Evolutionary conservation across 169 alveolate genomes (phyloP), one percentile per base, ranked within the genome.

Genomic region (Blepharisma undulans): DNA sequence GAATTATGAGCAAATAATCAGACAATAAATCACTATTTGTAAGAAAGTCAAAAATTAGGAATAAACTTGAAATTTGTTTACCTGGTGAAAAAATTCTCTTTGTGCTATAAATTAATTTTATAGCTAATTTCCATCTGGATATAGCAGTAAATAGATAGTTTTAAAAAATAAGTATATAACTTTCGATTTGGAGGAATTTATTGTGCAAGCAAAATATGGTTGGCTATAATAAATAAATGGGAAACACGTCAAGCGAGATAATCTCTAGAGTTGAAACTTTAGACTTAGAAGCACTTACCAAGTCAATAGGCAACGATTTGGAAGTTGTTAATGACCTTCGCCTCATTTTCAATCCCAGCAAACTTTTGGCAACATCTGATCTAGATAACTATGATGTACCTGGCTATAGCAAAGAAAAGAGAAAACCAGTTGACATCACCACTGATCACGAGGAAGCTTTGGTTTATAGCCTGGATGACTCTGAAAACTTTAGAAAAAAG

Each of bases 401-500:
- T 12, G 33, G 29, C 84, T 21, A 30, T 27, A 34, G 27, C 14
- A 29, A 29, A 10, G 25, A 80, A 80, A 72, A 18, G 61, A 25
- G 16, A 76, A 76, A 76, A n/a, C 34, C 84, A 12, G 29, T 21
- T 21, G 33, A 21, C 12, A 25, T 25, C 27, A 61, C 22, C 16
- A 61, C 90, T 10, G 36, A 10, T 19, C 90, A 84, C 21, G 90
- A 84, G 27, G 84, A 59, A 21, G 10, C 80, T 18, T 18, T 84
- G 84, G 27, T 30, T 84, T 61, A 29, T 60, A 18, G 60, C 12
- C 78, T 84, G 22, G 21, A 19, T 14, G 60, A 60, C 85, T 8
- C 80, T 10, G 25, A 84, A 12, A 10, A 84, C 22, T 18, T 84
- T 10, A 21, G 84, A 59, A 84, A 84, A 30, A 84, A 84, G 90